phyloP scores from a whole-genome alignment of 352 stramenopile genomes.

The Phytophthora lateralis region DNA sequence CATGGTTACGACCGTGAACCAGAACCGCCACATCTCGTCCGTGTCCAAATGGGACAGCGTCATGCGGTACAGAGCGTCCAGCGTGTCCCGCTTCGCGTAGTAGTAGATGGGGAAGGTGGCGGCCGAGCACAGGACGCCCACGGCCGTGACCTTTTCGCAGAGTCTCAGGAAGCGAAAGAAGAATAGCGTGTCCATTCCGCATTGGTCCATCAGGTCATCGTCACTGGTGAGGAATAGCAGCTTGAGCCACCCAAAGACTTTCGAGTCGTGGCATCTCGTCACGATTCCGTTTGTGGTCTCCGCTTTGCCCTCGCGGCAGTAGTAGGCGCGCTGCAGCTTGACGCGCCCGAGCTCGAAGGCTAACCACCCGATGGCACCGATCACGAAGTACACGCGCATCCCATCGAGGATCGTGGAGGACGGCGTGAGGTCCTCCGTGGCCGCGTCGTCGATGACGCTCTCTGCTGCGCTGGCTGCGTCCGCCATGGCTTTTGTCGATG shows the following conservation, averaged over 20 bases:
- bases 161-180: constrained; percentile 78
- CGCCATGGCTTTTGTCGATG: constrained; percentile 24
- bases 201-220: constrained; percentile 70
- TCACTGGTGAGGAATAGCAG: constrained; percentile 66
- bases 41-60: constrained; percentile 67
- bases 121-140: constrained; percentile 62
- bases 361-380: constrained; percentile 68
- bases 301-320: constrained; percentile 65
- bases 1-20: constrained; percentile 68
- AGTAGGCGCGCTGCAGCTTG: constrained; percentile 69
- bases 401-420: constrained; percentile 69
- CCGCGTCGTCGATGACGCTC: constrained; percentile 36
- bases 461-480: constrained; percentile 34
- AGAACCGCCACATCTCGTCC: constrained; percentile 65
- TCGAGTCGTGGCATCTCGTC: constrained; percentile 35
- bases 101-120: constrained; percentile 85
- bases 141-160: constrained; percentile 70
- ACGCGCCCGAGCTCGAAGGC: constrained; percentile 67
- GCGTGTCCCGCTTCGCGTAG: constrained; percentile 43
- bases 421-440: constrained; percentile 61
- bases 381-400: constrained; percentile 68
- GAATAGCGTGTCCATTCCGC: constrained; percentile 83
- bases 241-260: constrained; percentile 60
- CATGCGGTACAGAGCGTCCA: constrained; percentile 62
- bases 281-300: constrained; percentile 62